Percentiles rank a stretch among this genome's conserved stretches.
phyloP scores from a whole-genome alignment of 176 grass and related monocot genomes.

The Eragrostis curvula region DNA sequence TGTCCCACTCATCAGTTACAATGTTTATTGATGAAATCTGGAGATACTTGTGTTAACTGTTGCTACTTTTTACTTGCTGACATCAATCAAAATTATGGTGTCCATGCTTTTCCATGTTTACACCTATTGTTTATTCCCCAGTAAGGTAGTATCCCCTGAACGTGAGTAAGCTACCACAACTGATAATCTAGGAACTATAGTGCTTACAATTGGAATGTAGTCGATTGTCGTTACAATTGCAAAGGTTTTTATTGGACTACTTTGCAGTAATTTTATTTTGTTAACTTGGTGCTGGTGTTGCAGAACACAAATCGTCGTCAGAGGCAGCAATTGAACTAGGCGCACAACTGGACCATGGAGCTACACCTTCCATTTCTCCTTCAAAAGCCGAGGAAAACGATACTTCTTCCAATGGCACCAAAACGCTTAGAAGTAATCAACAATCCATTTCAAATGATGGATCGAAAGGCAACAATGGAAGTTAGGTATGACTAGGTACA shows the following conservation, averaged over 20 bases:
- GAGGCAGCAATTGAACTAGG: slow-evolving; percentile 36
- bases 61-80: slow-evolving; percentile 6
- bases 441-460: slow-evolving; percentile 3
- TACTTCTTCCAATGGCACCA: not conserved
- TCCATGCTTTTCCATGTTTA: slow-evolving; percentile 14
- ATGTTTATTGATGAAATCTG: slow-evolving; percentile 13
- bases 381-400: slow-evolving; percentile 14
- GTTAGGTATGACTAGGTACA: slow-evolving; percentile 21
- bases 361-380: not conserved
- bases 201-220: not conserved
- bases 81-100: not conserved
- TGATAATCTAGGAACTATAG: not conserved
- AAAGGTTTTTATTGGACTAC: not conserved
- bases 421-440: slow-evolving; percentile 15
- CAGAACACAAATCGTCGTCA: slow-evolving; percentile 45
- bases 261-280: slow-evolving; percentile 14
- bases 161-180: not conserved
- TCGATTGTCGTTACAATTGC: not conserved
- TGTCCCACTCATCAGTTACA: not conserved
- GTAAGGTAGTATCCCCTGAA: not conserved
- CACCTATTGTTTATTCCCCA: not conserved
- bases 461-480: slow-evolving; percentile 20
- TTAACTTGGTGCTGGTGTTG: slow-evolving; percentile 8
- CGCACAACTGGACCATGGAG: slow-evolving; percentile 18
- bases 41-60: slow-evolving; percentile 1